Base-by-base conservation (phyloP, 306 rosid species). In the Clitoria ternatea region DNA sequence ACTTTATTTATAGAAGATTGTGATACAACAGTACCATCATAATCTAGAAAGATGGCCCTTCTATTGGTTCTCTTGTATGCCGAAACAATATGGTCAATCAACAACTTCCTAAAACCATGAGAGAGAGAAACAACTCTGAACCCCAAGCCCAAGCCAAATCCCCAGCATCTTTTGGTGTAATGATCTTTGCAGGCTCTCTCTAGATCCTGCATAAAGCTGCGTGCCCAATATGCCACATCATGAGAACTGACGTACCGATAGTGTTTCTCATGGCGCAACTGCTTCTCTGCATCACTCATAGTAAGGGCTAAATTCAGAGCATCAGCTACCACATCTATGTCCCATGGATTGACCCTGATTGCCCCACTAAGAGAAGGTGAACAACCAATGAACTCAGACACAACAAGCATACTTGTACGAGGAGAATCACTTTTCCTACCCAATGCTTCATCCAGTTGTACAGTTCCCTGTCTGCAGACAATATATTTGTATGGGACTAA, bases 331-430 rank as follows among this genome's bases (percentile, higher is more conserved):
- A 91, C 93, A 73, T 86, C 91, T 60, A 86, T 23, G 69, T 92
- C 87, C 97, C 97, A 90, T 30, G 97, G 97, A 77, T 92, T 92
- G 70, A 92, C 91, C 82, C 92, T 87, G 60, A 92, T 83, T 19
- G 98, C 98, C 67, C 98, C 96, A 75, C 98, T 90, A 23, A 92
- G 79, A 20, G 98, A 90, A 29, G 95, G 96, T 39, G 97, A 90
- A 73, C 97, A 90, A 50, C 98, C 97, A 73, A 90, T 85, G 66
- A 90, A 92, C 80, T 92, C 97, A 22, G 98, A 92, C 59, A 90
- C 96, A 47, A 92, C 96, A 33, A 92, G 87, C 92, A 88, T 80
- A 81, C 97, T 86, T 43, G 94, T 80, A 1, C 75, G 80, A 56
- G 87, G 79, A 61, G 81, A 62, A 69, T 79, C 85, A 35, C 76